Percentiles rank a stretch among this genome's conserved stretches.
These are phyloP conservation scores for Kodamaea leandrae DNA, from an alignment of 805 yeast genomes.

Conservation along the genomic window DNA sequence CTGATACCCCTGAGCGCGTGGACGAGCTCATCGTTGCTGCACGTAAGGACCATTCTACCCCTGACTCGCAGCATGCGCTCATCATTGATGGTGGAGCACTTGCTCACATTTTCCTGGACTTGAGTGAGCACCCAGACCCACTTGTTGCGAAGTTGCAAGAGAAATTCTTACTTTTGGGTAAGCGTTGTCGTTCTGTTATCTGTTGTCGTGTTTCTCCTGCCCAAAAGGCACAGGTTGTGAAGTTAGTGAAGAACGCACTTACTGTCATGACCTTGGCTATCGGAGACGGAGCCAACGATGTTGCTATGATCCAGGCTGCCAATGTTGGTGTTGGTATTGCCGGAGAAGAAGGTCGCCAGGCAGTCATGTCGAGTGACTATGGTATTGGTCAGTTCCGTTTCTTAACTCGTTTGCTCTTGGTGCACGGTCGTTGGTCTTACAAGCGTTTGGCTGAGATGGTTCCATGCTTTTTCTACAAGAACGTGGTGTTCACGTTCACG, in stretches of 20 bases:
- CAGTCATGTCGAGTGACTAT: conserved; percentile 84
- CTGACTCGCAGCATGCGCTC: conserved; percentile 64
- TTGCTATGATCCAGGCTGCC: conserved; percentile 88
- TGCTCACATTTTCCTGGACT: conserved; percentile 44
- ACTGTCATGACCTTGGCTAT: conserved; percentile 84
- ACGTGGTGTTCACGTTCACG: conserved; percentile 70
- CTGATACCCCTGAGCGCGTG: conserved; percentile 26
- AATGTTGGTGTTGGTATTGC: conserved; percentile 88
- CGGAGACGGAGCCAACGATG: conserved; percentile 89
- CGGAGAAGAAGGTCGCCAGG: conserved; percentile 89
- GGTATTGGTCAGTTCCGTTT: conserved; percentile 83
- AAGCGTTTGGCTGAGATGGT: conserved; percentile 81
- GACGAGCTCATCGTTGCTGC: conserved; percentile 46
- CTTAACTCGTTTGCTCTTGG: conserved; percentile 60
- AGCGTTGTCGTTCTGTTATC: conserved; percentile 75
- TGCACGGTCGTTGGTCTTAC: conserved; percentile 87
- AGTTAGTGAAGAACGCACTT: conserved; percentile 66
- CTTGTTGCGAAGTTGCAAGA: conserved; percentile 15
- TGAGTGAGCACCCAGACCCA: conserved; percentile 36
- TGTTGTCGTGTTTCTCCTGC: conserved; percentile 90
- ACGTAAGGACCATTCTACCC: conserved; percentile 59
- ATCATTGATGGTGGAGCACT: conserved; percentile 82
- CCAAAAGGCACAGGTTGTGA: conserved; percentile 82
- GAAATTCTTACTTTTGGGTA: conserved; percentile 68
- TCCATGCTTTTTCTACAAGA: conserved; percentile 77